These are phyloP conservation scores for Phytophthora megakarya DNA, from an alignment of 352 stramenopile genomes.

Conservation along the genomic window DNA sequence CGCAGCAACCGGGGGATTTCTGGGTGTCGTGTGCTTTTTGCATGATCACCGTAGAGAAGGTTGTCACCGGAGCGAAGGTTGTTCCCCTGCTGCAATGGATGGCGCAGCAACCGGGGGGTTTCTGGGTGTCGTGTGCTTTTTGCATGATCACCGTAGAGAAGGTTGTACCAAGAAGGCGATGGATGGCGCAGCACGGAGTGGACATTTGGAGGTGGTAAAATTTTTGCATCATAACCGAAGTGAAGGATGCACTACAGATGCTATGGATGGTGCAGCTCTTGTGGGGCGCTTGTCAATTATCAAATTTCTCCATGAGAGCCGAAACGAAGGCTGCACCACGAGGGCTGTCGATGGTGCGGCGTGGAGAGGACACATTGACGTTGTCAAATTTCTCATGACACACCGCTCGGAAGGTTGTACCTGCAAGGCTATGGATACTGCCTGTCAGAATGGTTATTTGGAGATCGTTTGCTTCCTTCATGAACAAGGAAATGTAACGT, in stretches of 20 bases:
- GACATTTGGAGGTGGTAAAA: slow-evolving; percentile 34
- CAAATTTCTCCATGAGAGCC: slow-evolving; percentile 37
- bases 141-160: slow-evolving; percentile 41
- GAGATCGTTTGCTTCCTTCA: slow-evolving; percentile 36
- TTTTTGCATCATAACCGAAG: slow-evolving; percentile 35
- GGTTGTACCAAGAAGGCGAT: slow-evolving; percentile 41
- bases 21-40: slow-evolving; percentile 25
- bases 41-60: neutral
- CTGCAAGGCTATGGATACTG: slow-evolving; percentile 35
- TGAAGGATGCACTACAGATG: slow-evolving; percentile 42
- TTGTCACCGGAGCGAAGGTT: slow-evolving; percentile 31
- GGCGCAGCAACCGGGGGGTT: slow-evolving; percentile 33
- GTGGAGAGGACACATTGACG: slow-evolving; percentile 37
- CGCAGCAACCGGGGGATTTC: slow-evolving; percentile 17
- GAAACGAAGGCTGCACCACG: slow-evolving; percentile 39
- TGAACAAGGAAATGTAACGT: slow-evolving; percentile 18
- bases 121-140: slow-evolving; percentile 36
- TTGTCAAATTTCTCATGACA: slow-evolving; percentile 39
- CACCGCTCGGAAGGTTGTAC: slow-evolving; percentile 41
- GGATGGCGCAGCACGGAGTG: slow-evolving; percentile 35
- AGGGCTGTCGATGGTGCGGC: slow-evolving; percentile 40
- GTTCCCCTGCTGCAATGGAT: slow-evolving; percentile 44
- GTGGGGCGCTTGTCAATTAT: slow-evolving; percentile 40
- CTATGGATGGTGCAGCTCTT: slow-evolving; percentile 46
- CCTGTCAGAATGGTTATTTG: slow-evolving; percentile 38